These are phyloP conservation scores for Paraphoma chrysanthemicola DNA, from an alignment of 2,329 filamentous ascomycete species.

Conservation along the genomic window DNA sequence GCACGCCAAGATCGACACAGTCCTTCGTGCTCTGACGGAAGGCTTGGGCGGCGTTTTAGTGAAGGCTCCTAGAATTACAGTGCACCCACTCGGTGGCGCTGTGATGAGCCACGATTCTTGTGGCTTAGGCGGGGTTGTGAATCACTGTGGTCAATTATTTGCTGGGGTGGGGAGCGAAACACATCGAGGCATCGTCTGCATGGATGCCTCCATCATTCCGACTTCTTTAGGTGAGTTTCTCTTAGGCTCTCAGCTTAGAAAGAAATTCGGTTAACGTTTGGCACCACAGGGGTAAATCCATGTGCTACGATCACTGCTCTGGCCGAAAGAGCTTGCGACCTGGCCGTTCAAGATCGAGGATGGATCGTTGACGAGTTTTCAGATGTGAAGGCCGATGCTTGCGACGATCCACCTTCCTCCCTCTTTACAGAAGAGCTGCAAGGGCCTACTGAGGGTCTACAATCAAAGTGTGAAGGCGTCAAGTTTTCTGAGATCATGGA, in stretches of 20 bases:
- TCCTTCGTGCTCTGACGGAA: slow-evolving; percentile 63
- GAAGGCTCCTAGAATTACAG: slow-evolving; percentile 56
- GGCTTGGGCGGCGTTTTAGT: slow-evolving; percentile 65
- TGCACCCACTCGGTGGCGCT: slow-evolving; percentile 72
- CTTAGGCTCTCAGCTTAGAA: background rate
- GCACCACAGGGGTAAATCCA: slow-evolving; percentile 62
- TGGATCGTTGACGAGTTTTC: slow-evolving; percentile 51
- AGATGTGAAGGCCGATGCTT: slow-evolving; percentile 6
- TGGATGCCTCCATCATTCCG: slow-evolving; percentile 68
- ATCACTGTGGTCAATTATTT: slow-evolving; percentile 68
- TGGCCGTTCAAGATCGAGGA: slow-evolving; percentile 34
- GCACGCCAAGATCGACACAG: slow-evolving; percentile 59
- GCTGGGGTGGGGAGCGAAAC: slow-evolving; percentile 59
- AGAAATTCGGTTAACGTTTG: background rate
- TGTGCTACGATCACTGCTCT: slow-evolving; percentile 74
- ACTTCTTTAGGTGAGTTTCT: slow-evolving; percentile 58
- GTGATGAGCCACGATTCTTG: slow-evolving; percentile 68
- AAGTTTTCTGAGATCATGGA: slow-evolving; percentile 70
- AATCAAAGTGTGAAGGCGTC: background rate
- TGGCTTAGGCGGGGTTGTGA: slow-evolving; percentile 64
- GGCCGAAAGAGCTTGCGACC: slow-evolving; percentile 67
- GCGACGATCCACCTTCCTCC: background rate
- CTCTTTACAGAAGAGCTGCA: background rate
- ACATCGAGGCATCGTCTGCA: slow-evolving; percentile 66
- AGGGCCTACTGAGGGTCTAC: background rate